These are phyloP conservation scores for Gaeumannomyces tritici DNA, from an alignment of 2,329 filamentous ascomycete species.

Conservation along the genomic window DNA sequence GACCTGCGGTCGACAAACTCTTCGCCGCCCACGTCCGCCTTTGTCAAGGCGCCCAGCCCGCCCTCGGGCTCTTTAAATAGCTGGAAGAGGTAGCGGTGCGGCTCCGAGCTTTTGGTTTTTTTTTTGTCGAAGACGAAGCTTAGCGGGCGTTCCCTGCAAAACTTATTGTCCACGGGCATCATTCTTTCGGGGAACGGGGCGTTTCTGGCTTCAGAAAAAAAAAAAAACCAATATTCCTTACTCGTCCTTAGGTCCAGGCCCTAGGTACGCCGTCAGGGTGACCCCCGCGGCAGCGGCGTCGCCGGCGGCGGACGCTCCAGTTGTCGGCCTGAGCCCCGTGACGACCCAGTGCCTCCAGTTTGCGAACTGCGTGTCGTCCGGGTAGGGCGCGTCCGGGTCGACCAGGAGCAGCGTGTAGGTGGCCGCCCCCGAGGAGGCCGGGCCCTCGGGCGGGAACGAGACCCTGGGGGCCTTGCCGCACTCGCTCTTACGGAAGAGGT, in stretches of 20 bases:
- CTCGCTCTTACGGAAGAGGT: constrained; percentile 4
- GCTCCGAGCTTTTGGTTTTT: constrained; percentile 26
- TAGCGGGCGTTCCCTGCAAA: neutral
- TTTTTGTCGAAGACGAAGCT: neutral
- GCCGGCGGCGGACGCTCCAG: constrained; percentile 5
- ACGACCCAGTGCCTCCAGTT: constrained; percentile 47
- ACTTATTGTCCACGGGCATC: neutral
- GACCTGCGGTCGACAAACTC: constrained; percentile 34
- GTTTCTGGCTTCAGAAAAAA: no score
- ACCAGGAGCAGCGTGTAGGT: constrained; percentile 38
- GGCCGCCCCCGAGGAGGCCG: neutral
- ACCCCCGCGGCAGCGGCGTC: constrained; percentile 11
- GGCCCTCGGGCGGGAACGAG: neutral
- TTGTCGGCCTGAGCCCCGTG: constrained; percentile 23
- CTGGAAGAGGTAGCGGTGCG: constrained; percentile 36
- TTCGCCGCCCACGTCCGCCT: constrained; percentile 34
- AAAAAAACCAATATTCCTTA: constrained; percentile 15
- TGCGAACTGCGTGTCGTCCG: constrained; percentile 42
- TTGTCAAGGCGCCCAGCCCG: constrained; percentile 15
- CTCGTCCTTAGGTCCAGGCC: constrained; percentile 36
- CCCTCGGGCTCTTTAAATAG: constrained; percentile 29
- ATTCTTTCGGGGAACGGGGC: no score
- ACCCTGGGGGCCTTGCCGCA: constrained; percentile 1
- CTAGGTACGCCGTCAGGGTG: constrained; percentile 30
- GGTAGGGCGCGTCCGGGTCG: constrained; percentile 45